Evolutionary conservation across 345 rosid genomes (phyloP).

Genomic region (Xanthoceras sorbifolium): DNA sequence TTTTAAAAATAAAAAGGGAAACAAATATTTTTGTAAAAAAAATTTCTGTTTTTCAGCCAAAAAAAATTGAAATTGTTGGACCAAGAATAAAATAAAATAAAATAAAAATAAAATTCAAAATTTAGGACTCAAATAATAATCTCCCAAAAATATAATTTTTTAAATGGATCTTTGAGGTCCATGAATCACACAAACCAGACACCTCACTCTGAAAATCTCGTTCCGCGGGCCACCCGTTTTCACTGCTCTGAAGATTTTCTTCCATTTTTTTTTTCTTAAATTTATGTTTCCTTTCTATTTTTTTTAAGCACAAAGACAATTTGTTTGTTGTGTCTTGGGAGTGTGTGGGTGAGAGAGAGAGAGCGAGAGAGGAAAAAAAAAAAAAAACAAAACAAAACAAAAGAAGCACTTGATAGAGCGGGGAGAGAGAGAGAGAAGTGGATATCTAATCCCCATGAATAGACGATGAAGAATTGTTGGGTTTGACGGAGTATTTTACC

Average conservation of each 20-base stretch:
- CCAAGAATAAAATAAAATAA: no score
- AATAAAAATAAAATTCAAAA: no score
- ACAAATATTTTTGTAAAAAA: no score
- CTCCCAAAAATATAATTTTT: no score
- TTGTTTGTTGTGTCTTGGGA: not conserved
- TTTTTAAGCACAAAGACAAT: not conserved
- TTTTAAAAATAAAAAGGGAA: no score
- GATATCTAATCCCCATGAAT: conserved; percentile 14
- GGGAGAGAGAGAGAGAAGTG: not conserved
- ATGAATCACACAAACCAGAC: not conserved
- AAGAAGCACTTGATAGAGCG: not conserved
- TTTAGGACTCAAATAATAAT: no score
- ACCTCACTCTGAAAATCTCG: conserved; percentile 17
- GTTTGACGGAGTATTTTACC: conserved; percentile 18
- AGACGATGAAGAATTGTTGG: conserved; percentile 19
- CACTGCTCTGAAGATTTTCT: conserved; percentile 25
- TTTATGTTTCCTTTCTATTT: not conserved
- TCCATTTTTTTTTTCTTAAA: not conserved
- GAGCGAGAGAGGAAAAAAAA: no score
- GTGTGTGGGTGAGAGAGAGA: not conserved
- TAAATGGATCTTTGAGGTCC: no score
- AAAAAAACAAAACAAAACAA: not conserved
- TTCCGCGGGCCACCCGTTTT: conserved; percentile 26
- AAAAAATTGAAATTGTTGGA: no score
- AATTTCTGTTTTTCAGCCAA: no score